Conservation (phyloP, 768 basidiomycete genomes). For the Wakefieldia striispora region DNA sequence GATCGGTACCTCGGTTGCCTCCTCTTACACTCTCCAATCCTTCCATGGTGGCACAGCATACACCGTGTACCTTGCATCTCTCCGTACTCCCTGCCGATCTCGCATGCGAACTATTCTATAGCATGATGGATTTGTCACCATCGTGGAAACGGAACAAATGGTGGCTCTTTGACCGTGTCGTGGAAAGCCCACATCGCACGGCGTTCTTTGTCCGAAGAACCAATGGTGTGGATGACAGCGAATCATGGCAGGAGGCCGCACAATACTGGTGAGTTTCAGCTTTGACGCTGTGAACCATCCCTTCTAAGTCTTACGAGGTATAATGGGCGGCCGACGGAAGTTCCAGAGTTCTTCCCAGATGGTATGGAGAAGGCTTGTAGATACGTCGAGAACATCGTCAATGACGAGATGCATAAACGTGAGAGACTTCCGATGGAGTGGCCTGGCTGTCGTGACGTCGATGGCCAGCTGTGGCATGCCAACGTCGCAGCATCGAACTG, state of each 20-base stretch:
- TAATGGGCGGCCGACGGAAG: constrained; percentile 63
- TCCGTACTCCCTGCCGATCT: constrained; percentile 71
- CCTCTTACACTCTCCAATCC: constrained; percentile 66
- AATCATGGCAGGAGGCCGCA: constrained; percentile 68
- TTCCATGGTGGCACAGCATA: constrained; percentile 61
- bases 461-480: constrained; percentile 57
- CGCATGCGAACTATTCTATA: constrained; percentile 72
- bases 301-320: constrained; percentile 52
- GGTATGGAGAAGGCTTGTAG: constrained; percentile 79
- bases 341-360: constrained; percentile 56
- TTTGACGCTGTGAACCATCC: background rate
- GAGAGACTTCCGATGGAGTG: constrained; percentile 67
- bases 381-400: constrained; percentile 68
- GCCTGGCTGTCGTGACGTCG: constrained; percentile 35
- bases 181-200: constrained; percentile 83
- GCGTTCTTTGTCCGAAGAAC: constrained; percentile 66
- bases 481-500: constrained; percentile 87
- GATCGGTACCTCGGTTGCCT: constrained; percentile 37
- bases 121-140: constrained; percentile 60
- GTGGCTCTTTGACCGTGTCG: constrained; percentile 81
- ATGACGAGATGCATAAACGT: constrained; percentile 63
- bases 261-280: constrained; percentile 58
- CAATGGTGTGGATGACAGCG: constrained; percentile 42
- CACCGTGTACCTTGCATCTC: constrained; percentile 72
- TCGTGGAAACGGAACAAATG: constrained; percentile 74